Percentiles rank a stretch among this genome's conserved stretches.
These are phyloP conservation scores for Diaporthe caulivora DNA, from an alignment of 2,329 filamentous ascomycete species.

Conservation along the genomic window DNA sequence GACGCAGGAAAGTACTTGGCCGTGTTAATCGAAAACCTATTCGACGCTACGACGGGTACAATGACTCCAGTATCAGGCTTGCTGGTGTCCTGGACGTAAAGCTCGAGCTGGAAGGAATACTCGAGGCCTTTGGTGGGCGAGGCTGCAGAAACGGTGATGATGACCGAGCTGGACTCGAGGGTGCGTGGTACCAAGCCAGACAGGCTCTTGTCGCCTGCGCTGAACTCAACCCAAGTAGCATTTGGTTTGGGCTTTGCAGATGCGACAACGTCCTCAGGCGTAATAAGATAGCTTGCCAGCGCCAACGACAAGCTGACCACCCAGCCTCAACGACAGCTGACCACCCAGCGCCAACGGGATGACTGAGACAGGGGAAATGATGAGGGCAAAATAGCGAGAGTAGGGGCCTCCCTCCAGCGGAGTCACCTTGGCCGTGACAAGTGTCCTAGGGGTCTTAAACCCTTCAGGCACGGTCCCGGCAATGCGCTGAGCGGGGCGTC, in stretches of 20 bases:
- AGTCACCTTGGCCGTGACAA: background rate
- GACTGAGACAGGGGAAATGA: background rate
- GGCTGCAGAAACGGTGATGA: background rate
- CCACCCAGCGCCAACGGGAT: background rate
- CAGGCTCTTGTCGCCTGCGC: background rate
- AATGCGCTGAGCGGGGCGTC: background rate
- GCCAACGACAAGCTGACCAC: background rate
- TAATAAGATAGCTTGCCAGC: background rate
- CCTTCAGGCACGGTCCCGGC: background rate
- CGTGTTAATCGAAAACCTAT: slow-evolving; percentile 4
- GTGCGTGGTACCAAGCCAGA: slow-evolving; percentile 4
- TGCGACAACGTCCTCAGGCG: background rate
- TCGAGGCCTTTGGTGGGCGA: background rate
- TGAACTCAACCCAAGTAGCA: background rate
- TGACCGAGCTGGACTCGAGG: background rate
- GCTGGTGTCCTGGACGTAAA: slow-evolving; percentile 1
- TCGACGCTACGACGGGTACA: slow-evolving; percentile 8
- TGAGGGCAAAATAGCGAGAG: slow-evolving; percentile 13
- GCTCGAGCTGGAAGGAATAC: slow-evolving; percentile 10
- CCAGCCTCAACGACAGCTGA: background rate
- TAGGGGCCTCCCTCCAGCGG: background rate
- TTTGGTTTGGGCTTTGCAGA: background rate
- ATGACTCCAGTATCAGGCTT: background rate
- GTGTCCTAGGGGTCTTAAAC: background rate
- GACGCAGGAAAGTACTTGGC: slow-evolving; percentile 10